Evolutionary conservation across 2,329 filamentous ascomycete species (phyloP).

Genomic region (Diaporthe caulivora): DNA sequence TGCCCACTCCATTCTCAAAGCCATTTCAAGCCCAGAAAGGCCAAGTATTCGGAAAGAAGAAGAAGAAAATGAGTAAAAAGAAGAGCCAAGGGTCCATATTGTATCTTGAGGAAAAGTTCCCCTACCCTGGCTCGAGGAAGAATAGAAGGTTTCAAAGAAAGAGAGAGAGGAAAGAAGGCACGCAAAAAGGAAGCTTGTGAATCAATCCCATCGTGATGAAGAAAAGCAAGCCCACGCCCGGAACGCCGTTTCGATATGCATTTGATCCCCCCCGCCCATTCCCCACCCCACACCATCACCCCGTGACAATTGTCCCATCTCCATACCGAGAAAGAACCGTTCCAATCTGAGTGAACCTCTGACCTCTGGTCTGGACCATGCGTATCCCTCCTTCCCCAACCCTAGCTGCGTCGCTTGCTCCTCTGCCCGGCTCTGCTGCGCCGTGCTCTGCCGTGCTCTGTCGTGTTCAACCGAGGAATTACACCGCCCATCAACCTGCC

Average conservation of each 20-base stretch:
- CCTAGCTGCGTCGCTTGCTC: too few relatives aligned
- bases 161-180: not conserved
- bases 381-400: too few relatives aligned
- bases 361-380: not conserved
- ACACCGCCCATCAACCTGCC: not conserved
- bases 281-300: too few relatives aligned
- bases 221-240: not conserved
- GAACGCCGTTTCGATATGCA: constrained; percentile 30
- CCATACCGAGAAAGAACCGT: not conserved
- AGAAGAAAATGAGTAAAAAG: not conserved
- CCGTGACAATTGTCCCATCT: not conserved
- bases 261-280: not conserved
- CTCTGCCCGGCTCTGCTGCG: not conserved
- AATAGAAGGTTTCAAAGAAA: not conserved
- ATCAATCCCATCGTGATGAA: not conserved
- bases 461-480: not conserved
- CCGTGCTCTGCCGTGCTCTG: not conserved
- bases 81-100: not conserved
- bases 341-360: constrained; percentile 5
- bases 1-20: too few relatives aligned
- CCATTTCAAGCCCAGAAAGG: not conserved
- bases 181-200: not conserved
- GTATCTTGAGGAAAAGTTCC: not conserved
- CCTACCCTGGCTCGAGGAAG: not conserved
- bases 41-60: not conserved